A percentile compares a stretch with the other conserved stretches of the same genome.
These are phyloP conservation scores for Claviceps humidiphila DNA, from an alignment of 2,329 filamentous ascomycete genomes.

Conservation along the genomic window DNA sequence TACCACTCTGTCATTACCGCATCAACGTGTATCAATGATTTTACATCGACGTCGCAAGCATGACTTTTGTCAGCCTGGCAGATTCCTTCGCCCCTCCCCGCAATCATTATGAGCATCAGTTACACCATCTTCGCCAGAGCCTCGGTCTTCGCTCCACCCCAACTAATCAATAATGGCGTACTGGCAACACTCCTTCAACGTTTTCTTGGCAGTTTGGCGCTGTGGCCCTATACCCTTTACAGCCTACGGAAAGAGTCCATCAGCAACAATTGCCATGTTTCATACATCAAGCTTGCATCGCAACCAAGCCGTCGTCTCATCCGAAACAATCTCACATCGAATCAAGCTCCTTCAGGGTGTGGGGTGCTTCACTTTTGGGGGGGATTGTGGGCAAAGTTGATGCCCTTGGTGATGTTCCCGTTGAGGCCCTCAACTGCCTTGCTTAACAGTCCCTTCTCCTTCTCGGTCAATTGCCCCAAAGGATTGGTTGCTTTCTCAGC, in stretches of 20 bases:
- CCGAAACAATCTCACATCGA: constrained; percentile 15
- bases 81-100: not conserved
- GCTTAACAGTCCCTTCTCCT: constrained; percentile 79
- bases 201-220: constrained; percentile 4
- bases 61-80: not conserved
- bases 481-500: constrained; percentile 77
- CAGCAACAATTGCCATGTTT: constrained; percentile 21
- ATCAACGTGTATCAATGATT: not conserved
- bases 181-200: not conserved
- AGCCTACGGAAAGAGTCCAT: constrained; percentile 24
- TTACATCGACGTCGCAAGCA: not conserved
- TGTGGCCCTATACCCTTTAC: constrained; percentile 20
- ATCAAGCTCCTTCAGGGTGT: constrained; percentile 15
- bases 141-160: not conserved
- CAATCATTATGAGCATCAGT: not conserved
- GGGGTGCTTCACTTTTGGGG: constrained; percentile 63
- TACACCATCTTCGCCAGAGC: too few species aligned
- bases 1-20: not conserved
- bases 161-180: not conserved
- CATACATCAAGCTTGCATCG: constrained; percentile 24
- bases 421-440: constrained; percentile 66
- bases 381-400: constrained; percentile 77
- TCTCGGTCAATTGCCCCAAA: constrained; percentile 61
- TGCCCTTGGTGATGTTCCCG: constrained; percentile 88
- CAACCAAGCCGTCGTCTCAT: constrained; percentile 22